Evolutionary conservation across 768 basidiomycete species (phyloP).

Genomic region (Xerocomus spinulosus): DNA sequence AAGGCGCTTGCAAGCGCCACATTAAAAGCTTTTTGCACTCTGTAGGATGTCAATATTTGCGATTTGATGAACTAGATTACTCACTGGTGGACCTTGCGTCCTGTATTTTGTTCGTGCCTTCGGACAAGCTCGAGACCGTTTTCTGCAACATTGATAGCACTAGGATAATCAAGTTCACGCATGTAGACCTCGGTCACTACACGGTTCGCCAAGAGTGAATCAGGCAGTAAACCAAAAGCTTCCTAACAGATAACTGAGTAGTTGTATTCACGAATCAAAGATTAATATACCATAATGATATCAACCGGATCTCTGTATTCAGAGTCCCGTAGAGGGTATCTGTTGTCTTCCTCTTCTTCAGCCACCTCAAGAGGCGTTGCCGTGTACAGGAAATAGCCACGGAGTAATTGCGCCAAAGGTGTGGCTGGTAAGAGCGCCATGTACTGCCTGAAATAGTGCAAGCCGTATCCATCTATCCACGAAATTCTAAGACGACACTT

Average conservation of each 20-base stretch:
- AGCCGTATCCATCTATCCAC: slow-evolving; percentile 56
- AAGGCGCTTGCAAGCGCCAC: slow-evolving; percentile 69
- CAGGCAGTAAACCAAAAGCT: slow-evolving; percentile 43
- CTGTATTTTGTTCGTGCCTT: slow-evolving; percentile 52
- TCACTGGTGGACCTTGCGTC: slow-evolving; percentile 48
- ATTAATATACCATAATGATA: slow-evolving; percentile 51
- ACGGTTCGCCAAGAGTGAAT: slow-evolving; percentile 64
- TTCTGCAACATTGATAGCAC: slow-evolving; percentile 67
- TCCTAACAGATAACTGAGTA: slow-evolving; percentile 40
- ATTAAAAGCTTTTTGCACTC: slow-evolving; percentile 65
- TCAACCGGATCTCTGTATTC: slow-evolving; percentile 54
- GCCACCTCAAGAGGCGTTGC: slow-evolving; percentile 42
- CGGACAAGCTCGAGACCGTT: slow-evolving; percentile 57
- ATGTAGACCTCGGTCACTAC: slow-evolving; percentile 64
- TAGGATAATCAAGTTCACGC: slow-evolving; percentile 67
- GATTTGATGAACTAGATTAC: slow-evolving; percentile 12
- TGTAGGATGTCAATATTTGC: slow-evolving; percentile 26
- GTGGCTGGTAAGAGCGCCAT: slow-evolving; percentile 60
- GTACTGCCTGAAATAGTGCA: slow-evolving; percentile 53
- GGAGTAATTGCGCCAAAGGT: slow-evolving; percentile 52
- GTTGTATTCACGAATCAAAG: neutral
- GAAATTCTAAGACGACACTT: slow-evolving; percentile 1
- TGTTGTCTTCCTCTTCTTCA: slow-evolving; percentile 21
- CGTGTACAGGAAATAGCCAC: slow-evolving; percentile 65
- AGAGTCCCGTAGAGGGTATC: slow-evolving; percentile 3